Evolutionary conservation across 208 protist species (phyloP).

Genomic region (Crithidia acanthocephali): DNA sequence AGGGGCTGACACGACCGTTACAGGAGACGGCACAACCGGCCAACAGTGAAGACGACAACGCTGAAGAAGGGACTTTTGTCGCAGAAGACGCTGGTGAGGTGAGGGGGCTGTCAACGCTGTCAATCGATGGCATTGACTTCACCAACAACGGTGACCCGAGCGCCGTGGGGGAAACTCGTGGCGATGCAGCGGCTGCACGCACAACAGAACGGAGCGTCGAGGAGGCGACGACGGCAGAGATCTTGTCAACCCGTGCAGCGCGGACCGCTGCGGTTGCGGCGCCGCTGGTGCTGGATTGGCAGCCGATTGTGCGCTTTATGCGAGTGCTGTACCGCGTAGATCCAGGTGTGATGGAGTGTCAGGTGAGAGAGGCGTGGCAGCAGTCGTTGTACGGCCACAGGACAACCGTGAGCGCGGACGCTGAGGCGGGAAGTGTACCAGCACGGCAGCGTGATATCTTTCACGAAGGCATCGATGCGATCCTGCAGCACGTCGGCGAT

Average conservation of each 20-base stretch:
- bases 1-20: too few relatives aligned
- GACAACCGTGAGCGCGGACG: too few relatives aligned
- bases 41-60: too few relatives aligned
- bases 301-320: slow-evolving; percentile 23
- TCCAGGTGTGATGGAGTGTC: slow-evolving; percentile 14
- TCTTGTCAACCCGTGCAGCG: background rate
- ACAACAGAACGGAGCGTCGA: too few relatives aligned
- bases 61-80: too few relatives aligned
- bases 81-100: too few relatives aligned
- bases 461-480: slow-evolving; percentile 10
- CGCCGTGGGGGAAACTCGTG: too few relatives aligned
- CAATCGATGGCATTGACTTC: too few relatives aligned
- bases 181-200: too few relatives aligned
- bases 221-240: background rate
- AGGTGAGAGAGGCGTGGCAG: slow-evolving; percentile 17
- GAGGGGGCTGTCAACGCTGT: too few relatives aligned
- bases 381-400: background rate
- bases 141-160: background rate
- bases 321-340: slow-evolving; percentile 15
- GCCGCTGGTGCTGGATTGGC: slow-evolving; percentile 26
- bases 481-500: background rate
- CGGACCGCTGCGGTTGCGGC: background rate
- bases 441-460: background rate
- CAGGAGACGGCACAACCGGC: too few relatives aligned
- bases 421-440: too few relatives aligned